Evolutionary conservation across 139 green algal genomes (phyloP).

Genomic region (Chlamydomonas schloesseri): DNA sequence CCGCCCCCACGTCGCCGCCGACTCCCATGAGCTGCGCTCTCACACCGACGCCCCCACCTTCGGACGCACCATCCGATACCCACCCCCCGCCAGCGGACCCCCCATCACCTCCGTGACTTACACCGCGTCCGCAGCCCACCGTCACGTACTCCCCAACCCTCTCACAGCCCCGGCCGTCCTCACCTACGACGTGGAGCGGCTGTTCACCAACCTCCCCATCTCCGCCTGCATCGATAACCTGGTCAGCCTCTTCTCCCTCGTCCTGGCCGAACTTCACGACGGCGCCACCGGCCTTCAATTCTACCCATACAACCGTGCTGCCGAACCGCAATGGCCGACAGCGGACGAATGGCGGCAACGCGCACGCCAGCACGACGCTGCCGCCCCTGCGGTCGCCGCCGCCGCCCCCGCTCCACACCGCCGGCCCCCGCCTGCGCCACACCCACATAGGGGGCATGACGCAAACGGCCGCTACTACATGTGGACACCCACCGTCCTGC

Average conservation of each 20-base stretch:
- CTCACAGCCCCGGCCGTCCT: neutral
- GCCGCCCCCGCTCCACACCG: too few relatives aligned
- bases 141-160: neutral
- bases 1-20: too few relatives aligned
- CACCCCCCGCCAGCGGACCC: too few relatives aligned
- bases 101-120: too few relatives aligned
- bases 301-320: neutral
- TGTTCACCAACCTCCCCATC: neutral
- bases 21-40: too few relatives aligned
- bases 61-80: neutral
- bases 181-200: neutral
- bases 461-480: neutral
- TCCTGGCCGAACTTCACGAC: neutral
- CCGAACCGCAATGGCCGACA: neutral
- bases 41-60: neutral
- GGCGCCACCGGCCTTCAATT: neutral
- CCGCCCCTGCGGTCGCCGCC: too few relatives aligned
- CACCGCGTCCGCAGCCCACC: too few relatives aligned
- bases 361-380: too few relatives aligned
- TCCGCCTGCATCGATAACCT: neutral
- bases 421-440: too few relatives aligned
- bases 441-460: too few relatives aligned
- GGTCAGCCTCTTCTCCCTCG: neutral
- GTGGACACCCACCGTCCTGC: neutral
- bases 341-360: too few relatives aligned